Conservation (phyloP, 208 protist species). For the Leishmania aethiopica region DNA sequence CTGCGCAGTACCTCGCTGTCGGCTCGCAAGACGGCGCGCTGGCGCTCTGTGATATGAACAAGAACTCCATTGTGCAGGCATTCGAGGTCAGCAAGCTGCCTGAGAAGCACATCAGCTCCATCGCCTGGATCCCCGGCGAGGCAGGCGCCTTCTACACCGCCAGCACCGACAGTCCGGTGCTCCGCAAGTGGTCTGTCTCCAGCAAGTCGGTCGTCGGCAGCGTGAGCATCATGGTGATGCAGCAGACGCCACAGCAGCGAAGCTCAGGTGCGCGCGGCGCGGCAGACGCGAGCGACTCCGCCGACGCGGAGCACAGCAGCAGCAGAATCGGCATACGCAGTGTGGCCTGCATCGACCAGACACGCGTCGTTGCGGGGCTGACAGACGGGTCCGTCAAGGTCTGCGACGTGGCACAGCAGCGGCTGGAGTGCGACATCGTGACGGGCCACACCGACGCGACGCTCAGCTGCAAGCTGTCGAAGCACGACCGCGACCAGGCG, state of each 20-base stretch:
- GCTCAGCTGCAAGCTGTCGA: conserved; percentile 72
- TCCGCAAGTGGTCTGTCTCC: conserved; percentile 72
- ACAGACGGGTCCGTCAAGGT: conserved; percentile 74
- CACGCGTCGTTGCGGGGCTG: conserved; percentile 63
- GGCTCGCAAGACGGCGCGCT: conserved; percentile 76
- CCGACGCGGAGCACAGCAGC: not conserved
- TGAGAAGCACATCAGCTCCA: conserved; percentile 54
- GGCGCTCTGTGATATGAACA: conserved; percentile 56
- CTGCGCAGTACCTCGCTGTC: conserved; percentile 65
- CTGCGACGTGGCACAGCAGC: conserved; percentile 64
- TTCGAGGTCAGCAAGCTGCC: conserved; percentile 49
- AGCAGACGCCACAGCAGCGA: not conserved
- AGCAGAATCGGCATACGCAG: conserved; percentile 36
- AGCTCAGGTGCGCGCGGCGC: not conserved
- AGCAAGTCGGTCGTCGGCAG: conserved; percentile 50
- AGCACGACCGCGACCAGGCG: conserved; percentile 78
- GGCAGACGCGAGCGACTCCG: not conserved
- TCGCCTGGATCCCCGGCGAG: conserved; percentile 73
- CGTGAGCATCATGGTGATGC: conserved; percentile 40
- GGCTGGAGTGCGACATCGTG: conserved; percentile 55
- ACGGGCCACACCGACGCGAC: conserved; percentile 85
- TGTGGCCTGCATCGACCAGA: conserved; percentile 49
- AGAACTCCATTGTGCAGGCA: conserved; percentile 46
- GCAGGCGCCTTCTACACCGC: conserved; percentile 70
- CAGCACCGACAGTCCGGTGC: conserved; percentile 51